Percentiles rank a stretch among this genome's conserved stretches.
These are phyloP conservation scores for Pythium grandisporangium DNA, from an alignment of 352 stramenopile species.

Conservation along the genomic window DNA sequence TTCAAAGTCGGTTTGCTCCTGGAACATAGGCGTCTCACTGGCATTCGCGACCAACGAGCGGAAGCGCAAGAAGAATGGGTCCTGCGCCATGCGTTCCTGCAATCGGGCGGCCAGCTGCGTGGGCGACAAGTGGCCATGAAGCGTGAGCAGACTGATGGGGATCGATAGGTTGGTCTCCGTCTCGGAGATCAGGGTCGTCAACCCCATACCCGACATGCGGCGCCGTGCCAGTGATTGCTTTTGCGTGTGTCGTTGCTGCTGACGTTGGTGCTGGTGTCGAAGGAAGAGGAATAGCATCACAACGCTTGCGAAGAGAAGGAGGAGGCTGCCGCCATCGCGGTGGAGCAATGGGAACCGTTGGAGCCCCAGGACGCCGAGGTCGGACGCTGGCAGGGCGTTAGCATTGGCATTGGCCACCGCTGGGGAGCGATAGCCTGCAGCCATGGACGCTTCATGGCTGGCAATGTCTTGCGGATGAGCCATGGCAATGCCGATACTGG, in stretches of 20 bases:
- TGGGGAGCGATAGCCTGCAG: background rate
- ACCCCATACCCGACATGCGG: conserved; percentile 62
- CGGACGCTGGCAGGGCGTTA: background rate
- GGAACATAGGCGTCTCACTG: conserved; percentile 40
- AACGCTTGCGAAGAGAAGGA: background rate
- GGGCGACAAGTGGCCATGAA: conserved; percentile 33
- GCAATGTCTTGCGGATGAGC: background rate
- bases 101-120: conserved; percentile 39
- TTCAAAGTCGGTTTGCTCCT: conserved; percentile 51
- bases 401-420: background rate
- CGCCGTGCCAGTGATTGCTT: conserved; percentile 20
- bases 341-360: no score
- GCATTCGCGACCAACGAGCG: conserved; percentile 41
- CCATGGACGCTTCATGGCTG: background rate
- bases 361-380: background rate
- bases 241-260: conserved; percentile 1
- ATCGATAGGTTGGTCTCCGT: conserved; percentile 72
- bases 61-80: conserved; percentile 65
- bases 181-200: conserved; percentile 64
- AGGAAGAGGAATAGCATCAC: conserved; percentile 20
- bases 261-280: conserved; percentile 16
- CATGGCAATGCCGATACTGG: no score
- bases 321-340: background rate
- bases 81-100: conserved; percentile 32
- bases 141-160: conserved; percentile 48